These are phyloP conservation scores for Fusarium verrucosum DNA, from an alignment of 2,329 filamentous ascomycete genomes.

Conservation along the genomic window DNA sequence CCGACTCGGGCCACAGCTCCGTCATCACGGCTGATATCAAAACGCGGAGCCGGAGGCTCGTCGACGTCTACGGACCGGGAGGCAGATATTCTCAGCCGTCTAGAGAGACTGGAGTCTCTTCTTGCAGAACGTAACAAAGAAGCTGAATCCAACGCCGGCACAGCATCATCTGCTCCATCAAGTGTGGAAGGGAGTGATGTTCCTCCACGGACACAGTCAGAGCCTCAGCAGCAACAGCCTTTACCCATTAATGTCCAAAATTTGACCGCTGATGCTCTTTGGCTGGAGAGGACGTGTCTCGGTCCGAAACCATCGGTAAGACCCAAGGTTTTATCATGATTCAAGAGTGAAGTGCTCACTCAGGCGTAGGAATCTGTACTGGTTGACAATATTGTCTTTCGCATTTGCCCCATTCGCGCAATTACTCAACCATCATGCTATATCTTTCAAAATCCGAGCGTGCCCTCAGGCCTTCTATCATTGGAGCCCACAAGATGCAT, in stretches of 20 bases:
- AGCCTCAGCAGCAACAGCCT: constrained; percentile 16
- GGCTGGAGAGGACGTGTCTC: constrained; percentile 47
- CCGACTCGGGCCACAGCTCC: constrained; percentile 23
- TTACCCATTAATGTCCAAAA: constrained; percentile 48
- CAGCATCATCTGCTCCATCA: constrained; percentile 4
- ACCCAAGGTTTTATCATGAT: not conserved
- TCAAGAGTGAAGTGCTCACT: not conserved
- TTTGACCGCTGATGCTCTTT: constrained; percentile 49
- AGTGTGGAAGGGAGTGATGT: constrained; percentile 10
- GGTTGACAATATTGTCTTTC: constrained; percentile 47
- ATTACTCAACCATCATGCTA: constrained; percentile 48
- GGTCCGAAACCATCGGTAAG: constrained; percentile 46
- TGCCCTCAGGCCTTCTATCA: constrained; percentile 34
- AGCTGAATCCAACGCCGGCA: constrained; percentile 5
- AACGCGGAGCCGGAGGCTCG: not conserved
- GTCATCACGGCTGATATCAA: constrained; percentile 23
- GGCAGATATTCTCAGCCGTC: constrained; percentile 33
- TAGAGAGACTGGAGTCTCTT: constrained; percentile 44
- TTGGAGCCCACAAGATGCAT: constrained; percentile 48
- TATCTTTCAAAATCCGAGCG: constrained; percentile 44
- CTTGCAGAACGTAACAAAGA: constrained; percentile 34
- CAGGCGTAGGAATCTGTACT: constrained; percentile 45
- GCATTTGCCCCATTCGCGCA: constrained; percentile 47
- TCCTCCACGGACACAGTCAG: not conserved
- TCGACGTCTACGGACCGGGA: constrained; percentile 12